These are phyloP conservation scores for Catharanthus roseus DNA, from an alignment of 257 asterid genomes.

Conservation along the genomic window DNA sequence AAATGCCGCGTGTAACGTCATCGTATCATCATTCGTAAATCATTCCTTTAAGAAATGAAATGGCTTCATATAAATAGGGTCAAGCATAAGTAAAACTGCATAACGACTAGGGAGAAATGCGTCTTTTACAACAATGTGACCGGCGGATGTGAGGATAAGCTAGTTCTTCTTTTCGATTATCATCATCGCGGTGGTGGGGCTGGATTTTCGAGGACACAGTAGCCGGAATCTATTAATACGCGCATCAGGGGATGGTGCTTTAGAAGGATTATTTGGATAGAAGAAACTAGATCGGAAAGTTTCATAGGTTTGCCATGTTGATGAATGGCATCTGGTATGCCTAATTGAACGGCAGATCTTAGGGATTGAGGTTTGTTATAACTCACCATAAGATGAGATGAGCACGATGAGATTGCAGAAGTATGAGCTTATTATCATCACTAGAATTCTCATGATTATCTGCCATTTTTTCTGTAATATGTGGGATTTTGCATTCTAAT, in stretches of 20 bases:
- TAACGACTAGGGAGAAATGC: background rate
- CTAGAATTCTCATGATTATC: no score
- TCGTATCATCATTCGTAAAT: slow-evolving; percentile 11
- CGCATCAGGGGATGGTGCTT: no score
- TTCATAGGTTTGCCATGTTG: slow-evolving; percentile 15
- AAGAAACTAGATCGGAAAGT: no score
- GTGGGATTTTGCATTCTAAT: no score
- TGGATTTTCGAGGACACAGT: slow-evolving; percentile 1
- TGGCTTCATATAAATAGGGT: background rate
- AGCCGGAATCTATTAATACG: slow-evolving; percentile 15
- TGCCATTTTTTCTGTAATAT: no score
- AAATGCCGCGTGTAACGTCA: slow-evolving; percentile 21
- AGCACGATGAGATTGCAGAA: no score
- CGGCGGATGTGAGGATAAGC: slow-evolving; percentile 6
- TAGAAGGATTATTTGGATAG: slow-evolving; percentile 10
- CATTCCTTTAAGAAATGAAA: background rate
- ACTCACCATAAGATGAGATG: no score
- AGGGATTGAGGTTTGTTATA: slow-evolving; percentile 9
- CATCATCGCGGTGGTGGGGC: no score
- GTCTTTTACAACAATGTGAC: background rate
- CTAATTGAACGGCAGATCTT: slow-evolving; percentile 13
- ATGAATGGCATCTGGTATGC: slow-evolving; percentile 18
- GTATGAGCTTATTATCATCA: no score
- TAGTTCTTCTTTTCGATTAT: background rate
- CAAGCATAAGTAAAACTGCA: background rate